Evolutionary conservation across 176 grass and related monocot species (phyloP).

Genomic region (Raddia guianensis): DNA sequence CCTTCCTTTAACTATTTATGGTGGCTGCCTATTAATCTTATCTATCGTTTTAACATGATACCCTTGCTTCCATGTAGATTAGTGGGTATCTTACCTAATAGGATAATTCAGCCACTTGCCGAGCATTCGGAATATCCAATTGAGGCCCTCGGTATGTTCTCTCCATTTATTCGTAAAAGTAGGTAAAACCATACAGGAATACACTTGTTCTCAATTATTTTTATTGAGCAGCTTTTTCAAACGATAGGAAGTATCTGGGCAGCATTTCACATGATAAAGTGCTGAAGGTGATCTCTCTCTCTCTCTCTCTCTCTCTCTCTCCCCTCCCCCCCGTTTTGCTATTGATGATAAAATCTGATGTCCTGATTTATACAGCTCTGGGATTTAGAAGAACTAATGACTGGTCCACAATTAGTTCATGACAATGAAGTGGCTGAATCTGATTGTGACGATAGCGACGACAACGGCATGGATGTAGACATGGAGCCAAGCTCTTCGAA

Average conservation of each 20-base stretch:
- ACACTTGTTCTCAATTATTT: not conserved
- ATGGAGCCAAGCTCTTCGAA: slow-evolving; percentile 51
- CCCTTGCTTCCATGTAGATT: slow-evolving; percentile 54
- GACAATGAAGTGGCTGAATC: slow-evolving; percentile 35
- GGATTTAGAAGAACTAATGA: slow-evolving; percentile 88
- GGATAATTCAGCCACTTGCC: slow-evolving; percentile 87
- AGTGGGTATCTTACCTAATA: slow-evolving; percentile 85
- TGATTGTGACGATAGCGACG: slow-evolving; percentile 50
- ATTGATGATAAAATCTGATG: slow-evolving; percentile 17
- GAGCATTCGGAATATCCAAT: slow-evolving; percentile 97
- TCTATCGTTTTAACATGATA: not conserved
- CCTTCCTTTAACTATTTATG: slow-evolving; percentile 26
- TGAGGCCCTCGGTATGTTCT: slow-evolving; percentile 73
- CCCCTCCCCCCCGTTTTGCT: not conserved
- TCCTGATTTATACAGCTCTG: slow-evolving; percentile 63
- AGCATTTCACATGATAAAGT: slow-evolving; percentile 97
- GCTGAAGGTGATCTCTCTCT: slow-evolving; percentile 61
- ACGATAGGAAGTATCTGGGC: slow-evolving; percentile 75
- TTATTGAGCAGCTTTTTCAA: slow-evolving; percentile 65
- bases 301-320: not conserved
- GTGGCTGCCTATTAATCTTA: not conserved
- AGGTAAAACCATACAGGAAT: not conserved
- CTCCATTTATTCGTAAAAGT: not conserved
- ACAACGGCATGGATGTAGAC: slow-evolving; percentile 85
- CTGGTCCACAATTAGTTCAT: slow-evolving; percentile 37